Evolutionary conservation across 345 rosid species (phyloP), one percentile per base, ranked within the genome.

Genomic region (Balakata baccata): DNA sequence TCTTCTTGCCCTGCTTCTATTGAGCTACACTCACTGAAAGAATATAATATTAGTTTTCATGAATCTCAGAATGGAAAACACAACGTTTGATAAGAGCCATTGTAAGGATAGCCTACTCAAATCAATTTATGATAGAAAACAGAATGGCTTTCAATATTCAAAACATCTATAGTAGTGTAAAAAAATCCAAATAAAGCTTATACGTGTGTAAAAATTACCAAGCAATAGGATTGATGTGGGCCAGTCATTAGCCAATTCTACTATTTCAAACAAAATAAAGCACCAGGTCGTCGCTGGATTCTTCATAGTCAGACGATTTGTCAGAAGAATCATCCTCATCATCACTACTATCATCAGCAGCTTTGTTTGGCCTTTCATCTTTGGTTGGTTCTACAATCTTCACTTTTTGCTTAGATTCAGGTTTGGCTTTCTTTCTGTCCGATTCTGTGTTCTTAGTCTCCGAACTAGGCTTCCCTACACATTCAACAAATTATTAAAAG

Each of bases 1-100:
- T 93, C 84, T 93, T 93, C 89, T 90, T 91, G 56, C 83, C 69
- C 22, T 72, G 77, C 74, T 81, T 9, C 50, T 57, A 72, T 5
- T 29, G 11, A 61, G 58, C 54, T 47, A 18, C 59, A 50, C 50
- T 59, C 18, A 11, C 18, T n/a, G 3, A 3, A 17, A 16, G 11
- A 66, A 25, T 3, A 64, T 20, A 11, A 20, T 4, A 62, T 17
- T 9, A 39, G 41, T 4, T 16, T 17, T 18, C 18, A 65, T 41
- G 29, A 59, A 22, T 59, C 38, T 22, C 68, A 41, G 0, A 12
- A 39, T 3, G 43, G 2, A 22, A 46, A 37, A 6, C 18, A 4
- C 18, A n/a, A 65, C 20, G 7, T 43, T 11, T 46, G 4, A 11
- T 16, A n/a, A 69, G 11, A 52, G 17, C 61, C 23, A 68, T 51